Conservation (phyloP, 805 yeast species). For the Naumovozyma dairenensis region DNA sequence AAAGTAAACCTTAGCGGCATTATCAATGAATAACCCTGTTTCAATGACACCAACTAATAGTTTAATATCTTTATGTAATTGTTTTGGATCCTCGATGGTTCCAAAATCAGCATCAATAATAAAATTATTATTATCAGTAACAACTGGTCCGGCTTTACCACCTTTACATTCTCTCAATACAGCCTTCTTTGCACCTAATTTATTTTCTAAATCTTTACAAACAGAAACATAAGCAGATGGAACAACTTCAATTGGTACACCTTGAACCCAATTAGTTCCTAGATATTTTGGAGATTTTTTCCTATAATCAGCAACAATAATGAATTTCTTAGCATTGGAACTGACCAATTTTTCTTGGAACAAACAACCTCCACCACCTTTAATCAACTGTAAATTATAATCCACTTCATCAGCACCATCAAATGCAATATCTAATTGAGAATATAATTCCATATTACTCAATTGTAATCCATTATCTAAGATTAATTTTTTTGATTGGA, state of each 20-base stretch:
- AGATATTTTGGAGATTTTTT: slow-evolving; percentile 59
- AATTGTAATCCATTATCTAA: slow-evolving; percentile 67
- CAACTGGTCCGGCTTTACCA: slow-evolving; percentile 94
- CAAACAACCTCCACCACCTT: slow-evolving; percentile 98
- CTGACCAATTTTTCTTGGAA: slow-evolving; percentile 96
- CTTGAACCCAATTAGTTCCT: slow-evolving; percentile 78
- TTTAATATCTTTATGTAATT: slow-evolving; percentile 59
- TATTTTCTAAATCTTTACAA: slow-evolving; percentile 42
- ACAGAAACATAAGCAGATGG: slow-evolving; percentile 82
- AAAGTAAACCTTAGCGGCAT: slow-evolving; percentile 73
- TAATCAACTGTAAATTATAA: slow-evolving; percentile 66
- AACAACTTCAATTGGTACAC: slow-evolving; percentile 92
- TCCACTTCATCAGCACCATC: slow-evolving; percentile 99
- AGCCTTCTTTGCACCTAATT: slow-evolving; percentile 44
- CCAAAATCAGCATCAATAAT: slow-evolving; percentile 92
- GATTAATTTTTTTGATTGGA: slow-evolving; percentile 83
- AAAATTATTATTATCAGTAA: slow-evolving; percentile 92
- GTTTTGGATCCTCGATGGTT: slow-evolving; percentile 41
- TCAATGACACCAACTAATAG: slow-evolving; percentile 87
- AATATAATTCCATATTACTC: slow-evolving; percentile 76
- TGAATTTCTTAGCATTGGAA: slow-evolving; percentile 59
- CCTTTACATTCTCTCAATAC: slow-evolving; percentile 74
- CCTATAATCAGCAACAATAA: slow-evolving; percentile 87
- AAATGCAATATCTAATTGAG: slow-evolving; percentile 81
- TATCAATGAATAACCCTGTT: slow-evolving; percentile 74